Evolutionary conservation across 1,284 basidiomycete genomes (phyloP).

Genomic region (Ganoderma sp.): DNA sequence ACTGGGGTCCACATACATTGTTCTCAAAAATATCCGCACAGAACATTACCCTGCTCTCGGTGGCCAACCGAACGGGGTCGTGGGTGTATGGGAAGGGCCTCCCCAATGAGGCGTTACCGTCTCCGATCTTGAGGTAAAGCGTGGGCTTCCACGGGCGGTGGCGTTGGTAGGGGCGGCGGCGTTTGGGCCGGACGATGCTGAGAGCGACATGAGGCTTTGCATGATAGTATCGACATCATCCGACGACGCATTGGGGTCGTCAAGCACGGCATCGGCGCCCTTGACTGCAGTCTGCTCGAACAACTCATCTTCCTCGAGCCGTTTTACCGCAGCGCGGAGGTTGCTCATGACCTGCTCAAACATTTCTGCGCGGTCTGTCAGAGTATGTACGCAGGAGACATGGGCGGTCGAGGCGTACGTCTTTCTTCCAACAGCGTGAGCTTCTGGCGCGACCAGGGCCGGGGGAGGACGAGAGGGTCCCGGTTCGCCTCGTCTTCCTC

Average conservation of each 20-base stretch:
- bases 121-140: slow-evolving; percentile 23
- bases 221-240: slow-evolving; percentile 67
- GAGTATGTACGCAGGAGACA: neutral
- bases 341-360: slow-evolving; percentile 55
- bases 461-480: slow-evolving; percentile 38
- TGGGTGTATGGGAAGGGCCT: slow-evolving; percentile 6
- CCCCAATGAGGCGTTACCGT: slow-evolving; percentile 28
- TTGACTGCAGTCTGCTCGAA: slow-evolving; percentile 65
- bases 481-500: slow-evolving; percentile 53
- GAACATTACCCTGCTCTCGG: neutral
- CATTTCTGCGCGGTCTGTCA: slow-evolving; percentile 39
- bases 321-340: slow-evolving; percentile 56
- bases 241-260: slow-evolving; percentile 54
- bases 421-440: slow-evolving; percentile 45
- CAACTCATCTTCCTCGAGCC: slow-evolving; percentile 69
- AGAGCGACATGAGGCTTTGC: slow-evolving; percentile 57
- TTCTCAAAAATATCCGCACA: neutral
- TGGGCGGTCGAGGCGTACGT: slow-evolving; percentile 43
- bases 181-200: slow-evolving; percentile 10
- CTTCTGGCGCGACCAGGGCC: slow-evolving; percentile 26
- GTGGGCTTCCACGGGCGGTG: slow-evolving; percentile 16
- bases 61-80: slow-evolving; percentile 7
- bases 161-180: slow-evolving; percentile 7
- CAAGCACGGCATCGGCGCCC: slow-evolving; percentile 57
- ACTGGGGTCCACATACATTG: neutral